A percentile compares a stretch with the other conserved stretches of the same genome.
These are phyloP conservation scores for Coniferiporia sulphurascens DNA, from an alignment of 1,284 basidiomycete species.

Conservation along the genomic window DNA sequence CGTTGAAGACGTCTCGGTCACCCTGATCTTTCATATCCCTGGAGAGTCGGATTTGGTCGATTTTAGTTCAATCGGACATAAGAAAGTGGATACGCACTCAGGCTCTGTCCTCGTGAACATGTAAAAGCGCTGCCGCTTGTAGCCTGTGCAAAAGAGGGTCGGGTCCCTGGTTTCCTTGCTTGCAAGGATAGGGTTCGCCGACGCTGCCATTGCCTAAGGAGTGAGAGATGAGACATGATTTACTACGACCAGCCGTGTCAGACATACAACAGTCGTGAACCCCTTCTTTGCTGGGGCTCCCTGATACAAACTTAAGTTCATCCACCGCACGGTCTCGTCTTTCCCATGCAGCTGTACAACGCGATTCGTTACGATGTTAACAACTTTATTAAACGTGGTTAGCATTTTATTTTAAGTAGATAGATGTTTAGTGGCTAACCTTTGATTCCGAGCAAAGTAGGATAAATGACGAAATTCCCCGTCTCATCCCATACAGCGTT, in stretches of 20 bases:
- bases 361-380: slow-evolving; percentile 92
- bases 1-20: slow-evolving; percentile 98
- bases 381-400: slow-evolving; percentile 49
- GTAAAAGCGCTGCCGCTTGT: slow-evolving; percentile 94
- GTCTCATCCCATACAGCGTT: slow-evolving; percentile 97
- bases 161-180: slow-evolving; percentile 84
- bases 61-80: background rate
- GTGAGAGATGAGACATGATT: no score
- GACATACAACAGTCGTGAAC: slow-evolving; percentile 71
- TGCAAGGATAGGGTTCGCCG: slow-evolving; percentile 89
- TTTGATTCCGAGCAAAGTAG: slow-evolving; percentile 93
- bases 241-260: background rate
- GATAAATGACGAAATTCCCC: slow-evolving; percentile 90
- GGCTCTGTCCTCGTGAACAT: slow-evolving; percentile 92
- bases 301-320: slow-evolving; percentile 89
- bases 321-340: slow-evolving; percentile 89
- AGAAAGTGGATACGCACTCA: slow-evolving; percentile 52
- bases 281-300: slow-evolving; percentile 88
- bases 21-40: slow-evolving; percentile 77
- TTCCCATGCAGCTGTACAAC: slow-evolving; percentile 90
- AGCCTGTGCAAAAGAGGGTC: slow-evolving; percentile 89
- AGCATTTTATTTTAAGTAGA: background rate
- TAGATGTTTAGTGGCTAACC: slow-evolving; percentile 44
- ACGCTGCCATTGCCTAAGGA: slow-evolving; percentile 84
- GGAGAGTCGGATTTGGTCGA: slow-evolving; percentile 1